Evolutionary conservation across 257 asterid genomes (phyloP).

Genomic region (Parsonsia alboflavescens): DNA sequence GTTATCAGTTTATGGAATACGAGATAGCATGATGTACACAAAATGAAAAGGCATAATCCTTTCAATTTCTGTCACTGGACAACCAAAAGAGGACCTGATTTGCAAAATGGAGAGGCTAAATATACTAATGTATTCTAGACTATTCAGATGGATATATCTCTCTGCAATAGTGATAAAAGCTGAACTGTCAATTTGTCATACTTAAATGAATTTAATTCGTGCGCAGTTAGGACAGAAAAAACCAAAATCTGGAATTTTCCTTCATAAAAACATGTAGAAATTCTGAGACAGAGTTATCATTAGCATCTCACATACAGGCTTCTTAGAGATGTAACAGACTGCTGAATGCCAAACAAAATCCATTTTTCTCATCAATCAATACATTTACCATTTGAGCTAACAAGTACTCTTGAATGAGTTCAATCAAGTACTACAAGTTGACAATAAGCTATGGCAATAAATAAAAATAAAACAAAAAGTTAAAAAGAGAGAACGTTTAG

Average conservation of each 20-base stretch:
- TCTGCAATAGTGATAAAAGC: background rate
- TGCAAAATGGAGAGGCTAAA: background rate
- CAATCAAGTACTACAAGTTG: background rate
- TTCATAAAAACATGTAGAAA: background rate
- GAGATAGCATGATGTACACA: background rate
- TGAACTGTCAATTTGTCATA: background rate
- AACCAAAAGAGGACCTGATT: background rate
- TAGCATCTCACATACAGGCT: no score
- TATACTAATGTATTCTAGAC: background rate
- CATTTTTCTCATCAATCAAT: background rate
- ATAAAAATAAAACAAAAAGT: background rate
- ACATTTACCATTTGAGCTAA: background rate
- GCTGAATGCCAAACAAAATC: background rate
- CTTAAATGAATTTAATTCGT: background rate
- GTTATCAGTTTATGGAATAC: background rate
- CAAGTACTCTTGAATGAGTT: background rate
- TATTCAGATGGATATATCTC: background rate
- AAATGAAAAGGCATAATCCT: background rate
- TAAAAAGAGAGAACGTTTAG: no score
- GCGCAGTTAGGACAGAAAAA: no score
- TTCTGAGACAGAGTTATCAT: background rate
- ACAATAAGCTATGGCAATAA: background rate
- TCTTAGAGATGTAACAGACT: background rate
- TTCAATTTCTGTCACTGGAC: background rate
- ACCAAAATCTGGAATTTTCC: background rate